Evolutionary conservation across 352 stramenopile species (phyloP).

Genomic region (Phytophthora rubi): DNA sequence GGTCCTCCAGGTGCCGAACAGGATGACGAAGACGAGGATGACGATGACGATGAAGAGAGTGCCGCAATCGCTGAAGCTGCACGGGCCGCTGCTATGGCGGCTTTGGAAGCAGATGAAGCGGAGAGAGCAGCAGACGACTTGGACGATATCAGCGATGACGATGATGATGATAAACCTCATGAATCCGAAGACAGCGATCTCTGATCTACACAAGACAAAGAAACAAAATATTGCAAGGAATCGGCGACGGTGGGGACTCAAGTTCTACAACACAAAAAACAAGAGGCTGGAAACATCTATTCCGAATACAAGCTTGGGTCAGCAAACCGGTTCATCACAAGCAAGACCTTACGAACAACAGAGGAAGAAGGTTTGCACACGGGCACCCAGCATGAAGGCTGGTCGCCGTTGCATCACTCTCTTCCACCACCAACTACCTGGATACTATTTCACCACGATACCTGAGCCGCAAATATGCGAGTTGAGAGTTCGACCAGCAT

Average conservation of each 20-base stretch:
- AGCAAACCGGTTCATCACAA: constrained; percentile 21
- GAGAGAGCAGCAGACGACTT: constrained; percentile 31
- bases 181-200: no score
- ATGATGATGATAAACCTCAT: no score
- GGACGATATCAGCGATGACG: no score
- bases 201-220: no score
- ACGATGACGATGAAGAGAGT: constrained; percentile 32
- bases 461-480: constrained; percentile 10
- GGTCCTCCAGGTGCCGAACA: constrained; percentile 2
- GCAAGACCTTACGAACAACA: constrained; percentile 12
- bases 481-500: constrained; percentile 9
- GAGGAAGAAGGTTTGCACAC: constrained; percentile 1
- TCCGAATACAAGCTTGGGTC: constrained; percentile 35
- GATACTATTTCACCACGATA: background rate
- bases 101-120: constrained; percentile 41
- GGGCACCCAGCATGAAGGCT: constrained; percentile 22
- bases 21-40: constrained; percentile 36
- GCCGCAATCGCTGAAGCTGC: constrained; percentile 26
- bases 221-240: no score
- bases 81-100: constrained; percentile 36
- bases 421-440: constrained; percentile 2
- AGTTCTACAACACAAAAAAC: constrained; percentile 8
- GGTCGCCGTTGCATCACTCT: constrained; percentile 1
- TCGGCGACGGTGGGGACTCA: constrained; percentile 9
- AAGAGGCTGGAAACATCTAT: constrained; percentile 42